Evolutionary conservation across 192 early-diverging fungal genomes (phyloP), one percentile per base, ranked within the genome.

Genomic region (Dimargaris verticillata): DNA sequence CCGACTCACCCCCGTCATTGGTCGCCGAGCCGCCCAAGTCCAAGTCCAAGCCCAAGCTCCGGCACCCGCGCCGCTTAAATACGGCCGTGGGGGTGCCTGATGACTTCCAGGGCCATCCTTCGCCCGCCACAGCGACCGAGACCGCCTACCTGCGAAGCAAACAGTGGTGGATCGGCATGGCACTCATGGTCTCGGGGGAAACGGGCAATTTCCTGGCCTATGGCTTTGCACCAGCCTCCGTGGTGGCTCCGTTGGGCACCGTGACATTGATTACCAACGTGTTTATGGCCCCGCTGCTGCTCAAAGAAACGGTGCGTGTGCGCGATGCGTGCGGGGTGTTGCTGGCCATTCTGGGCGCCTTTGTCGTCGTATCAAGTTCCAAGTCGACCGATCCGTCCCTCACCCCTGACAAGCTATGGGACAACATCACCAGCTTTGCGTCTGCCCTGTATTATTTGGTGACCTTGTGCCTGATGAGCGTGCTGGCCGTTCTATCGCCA

Each of bases 221-320:
- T 66, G 85, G 82, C 11, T 87, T 82, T 66, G 83, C 85, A 13
- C 82, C 81, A 24, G 83, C 85, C 20, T 84, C 84, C 14, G 74
- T 83, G 6, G 78, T 87, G 60, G 82, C 85, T 20, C 85, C 85
- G 0, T 62, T 87, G 28, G 85, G 85, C n/a, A 87, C 85, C 0
- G 81, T 82, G 14, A 79, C 83, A 0, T 59, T 87, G 33, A 78
- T 87, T 44, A 74, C 73, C 33, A 87, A 87, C 71, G 82, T 83
- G 11, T 78, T 85, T 43, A 53, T 87, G 20, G 85, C 85, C 4
- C 85, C 85, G 3, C 64, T 83, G 5, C 79, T 86, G 71, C 62
- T 87, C 10, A 75, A 78, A 26, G 85, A 87, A 62, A 62, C 64
- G 15, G 81, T 83, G 45, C 61, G 85, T 50, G 68, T 57, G 0